These are phyloP conservation scores for Rhodomyrtus tomentosa DNA, from an alignment of 345 rosid species.

Conservation along the genomic window DNA sequence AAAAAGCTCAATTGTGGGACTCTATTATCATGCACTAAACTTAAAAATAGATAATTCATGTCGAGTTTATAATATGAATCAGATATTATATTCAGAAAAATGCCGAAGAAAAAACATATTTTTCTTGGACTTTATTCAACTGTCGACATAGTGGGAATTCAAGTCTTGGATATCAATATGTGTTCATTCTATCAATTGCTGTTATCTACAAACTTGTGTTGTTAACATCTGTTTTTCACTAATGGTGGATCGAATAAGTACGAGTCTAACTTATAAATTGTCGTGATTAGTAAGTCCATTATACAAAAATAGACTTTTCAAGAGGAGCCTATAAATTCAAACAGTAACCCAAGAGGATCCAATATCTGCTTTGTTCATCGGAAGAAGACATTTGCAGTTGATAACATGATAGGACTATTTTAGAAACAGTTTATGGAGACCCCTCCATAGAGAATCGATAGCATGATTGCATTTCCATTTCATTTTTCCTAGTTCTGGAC, in stretches of 20 bases:
- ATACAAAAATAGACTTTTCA: not conserved
- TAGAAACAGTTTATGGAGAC: not conserved
- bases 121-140: not conserved
- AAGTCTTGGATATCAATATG: not conserved
- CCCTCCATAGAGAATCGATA: not conserved
- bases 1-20: not conserved
- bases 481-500: not conserved
- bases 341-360: not conserved
- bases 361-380: not conserved
- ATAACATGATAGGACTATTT: not conserved
- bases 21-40: not conserved
- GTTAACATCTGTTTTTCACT: not conserved
- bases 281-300: not conserved
- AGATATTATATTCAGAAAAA: not conserved
- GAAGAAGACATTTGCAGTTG: not conserved
- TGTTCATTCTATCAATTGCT: not conserved
- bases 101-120: not conserved
- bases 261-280: not conserved
- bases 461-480: not conserved
- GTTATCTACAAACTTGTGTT: not conserved
- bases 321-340: not conserved
- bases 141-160: not conserved
- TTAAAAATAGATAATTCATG: not conserved
- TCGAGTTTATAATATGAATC: not conserved
- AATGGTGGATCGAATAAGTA: not conserved